Evolutionary conservation across 768 basidiomycete species (phyloP), one percentile per base, ranked within the genome.

Genomic region (Rhizopogon roseolus): DNA sequence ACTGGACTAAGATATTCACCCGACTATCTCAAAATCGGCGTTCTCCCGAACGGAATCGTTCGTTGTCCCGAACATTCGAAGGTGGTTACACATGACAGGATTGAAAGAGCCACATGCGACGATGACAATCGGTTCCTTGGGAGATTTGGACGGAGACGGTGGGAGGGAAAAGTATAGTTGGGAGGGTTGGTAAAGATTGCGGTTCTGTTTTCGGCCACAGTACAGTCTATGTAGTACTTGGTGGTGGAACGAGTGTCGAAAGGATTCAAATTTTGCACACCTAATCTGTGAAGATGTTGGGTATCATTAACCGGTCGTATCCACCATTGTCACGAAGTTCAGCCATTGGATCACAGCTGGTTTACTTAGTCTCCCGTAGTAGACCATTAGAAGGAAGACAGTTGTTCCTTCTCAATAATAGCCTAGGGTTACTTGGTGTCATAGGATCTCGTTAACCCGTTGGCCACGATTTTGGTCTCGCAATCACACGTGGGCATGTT

Each of bases 41-140:
- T 94, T 92, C 62, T 93, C 89, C 50, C 90, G 84, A 50, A 90
- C 84, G 65, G 93, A 94, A 76, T 98, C 97, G 72, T 89, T 88
- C 53, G 96, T 96, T 94, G 98, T 98, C 69, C 98, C 97, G 71
- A 98, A 99, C 93, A 99, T 98, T 60, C 97, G 90, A 57, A 98
- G 82, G 66, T 97, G 94, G 46, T 96, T 88, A 64, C 94, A 96
- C 17, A 94, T 97, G 56, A 97, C 88, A 11, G 96, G 96, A 64
- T 92, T 95, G 81, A 98, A 98, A 52, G 93, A 96, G 28, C 96
- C 97, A 65, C 97, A 99, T 42, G 93, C 97, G 53, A 98, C 93
- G 57, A 97, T 85, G 53, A 93, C 90, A 61, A 96, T 73, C n/a
- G 93, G 96, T 10, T 86, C 85, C 73, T 88, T 91, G 19, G 70